These are phyloP conservation scores for Gautieria morchelliformis DNA, from an alignment of 768 basidiomycete species.

Conservation along the genomic window DNA sequence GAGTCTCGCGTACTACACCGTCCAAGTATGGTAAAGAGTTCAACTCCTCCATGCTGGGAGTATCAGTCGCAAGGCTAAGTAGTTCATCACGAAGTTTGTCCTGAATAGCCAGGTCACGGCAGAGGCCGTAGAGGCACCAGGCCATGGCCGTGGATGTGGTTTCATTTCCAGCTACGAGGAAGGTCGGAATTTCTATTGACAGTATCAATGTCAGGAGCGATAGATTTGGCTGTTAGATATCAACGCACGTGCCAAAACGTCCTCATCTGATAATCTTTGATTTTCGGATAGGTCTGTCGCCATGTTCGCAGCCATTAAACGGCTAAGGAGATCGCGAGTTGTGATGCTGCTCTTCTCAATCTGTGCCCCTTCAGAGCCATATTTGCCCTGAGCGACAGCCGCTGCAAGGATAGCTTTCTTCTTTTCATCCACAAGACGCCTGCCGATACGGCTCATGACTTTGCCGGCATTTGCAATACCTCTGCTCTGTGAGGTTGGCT, in stretches of 20 bases:
- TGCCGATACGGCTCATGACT: constrained; percentile 8
- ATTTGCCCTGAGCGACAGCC: constrained; percentile 24
- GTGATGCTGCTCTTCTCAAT: constrained; percentile 12
- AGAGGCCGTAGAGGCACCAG: constrained; percentile 53
- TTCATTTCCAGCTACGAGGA: constrained; percentile 51
- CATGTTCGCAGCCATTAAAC: constrained; percentile 57
- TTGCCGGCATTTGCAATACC: neutral
- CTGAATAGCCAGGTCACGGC: constrained; percentile 39
- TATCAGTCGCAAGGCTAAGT: constrained; percentile 38
- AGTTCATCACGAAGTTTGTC: constrained; percentile 51
- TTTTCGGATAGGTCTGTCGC: constrained; percentile 44
- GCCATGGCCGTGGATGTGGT: constrained; percentile 39
- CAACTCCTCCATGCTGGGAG: constrained; percentile 61
- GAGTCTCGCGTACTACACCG: constrained; percentile 46
- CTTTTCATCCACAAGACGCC: constrained; percentile 21
- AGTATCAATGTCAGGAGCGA: neutral
- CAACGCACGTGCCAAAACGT: constrained; percentile 46
- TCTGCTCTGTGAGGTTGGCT: neutral
- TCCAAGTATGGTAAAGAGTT: constrained; percentile 64
- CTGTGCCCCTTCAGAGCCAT: neutral
- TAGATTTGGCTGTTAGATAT: neutral
- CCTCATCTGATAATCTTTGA: constrained; percentile 51
- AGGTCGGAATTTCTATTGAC: constrained; percentile 48
- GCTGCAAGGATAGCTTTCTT: constrained; percentile 23
- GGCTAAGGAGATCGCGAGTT: constrained; percentile 47